Percentiles rank a stretch among this genome's conserved stretches.
Evolutionary conservation across 352 stramenopile species (phyloP).

Genomic region (Aphanomyces stellatus): DNA sequence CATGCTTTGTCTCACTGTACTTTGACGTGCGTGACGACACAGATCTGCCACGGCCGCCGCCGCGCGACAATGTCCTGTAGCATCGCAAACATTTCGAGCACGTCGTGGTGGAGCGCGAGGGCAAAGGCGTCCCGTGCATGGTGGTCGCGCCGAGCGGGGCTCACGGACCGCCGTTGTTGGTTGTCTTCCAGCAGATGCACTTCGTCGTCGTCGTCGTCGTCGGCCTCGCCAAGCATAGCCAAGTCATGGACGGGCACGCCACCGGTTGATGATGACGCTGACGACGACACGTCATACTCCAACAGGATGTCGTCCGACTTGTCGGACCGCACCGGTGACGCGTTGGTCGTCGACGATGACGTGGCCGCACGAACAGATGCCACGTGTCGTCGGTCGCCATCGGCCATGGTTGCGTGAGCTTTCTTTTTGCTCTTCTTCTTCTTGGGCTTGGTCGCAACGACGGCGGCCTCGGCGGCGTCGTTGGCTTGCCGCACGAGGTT

Average conservation of each 20-base stretch:
- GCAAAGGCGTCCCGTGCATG: neutral
- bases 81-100: neutral
- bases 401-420: too few relatives aligned
- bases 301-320: too few relatives aligned
- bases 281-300: neutral
- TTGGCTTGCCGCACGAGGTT: too few relatives aligned
- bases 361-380: too few relatives aligned
- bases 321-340: too few relatives aligned
- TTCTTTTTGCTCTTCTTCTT: too few relatives aligned
- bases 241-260: neutral
- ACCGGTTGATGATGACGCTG: neutral
- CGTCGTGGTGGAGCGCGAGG: neutral
- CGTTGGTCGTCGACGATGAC: neutral
- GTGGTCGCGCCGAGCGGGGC: neutral
- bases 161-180: too few relatives aligned
- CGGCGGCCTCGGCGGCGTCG: too few relatives aligned
- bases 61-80: neutral
- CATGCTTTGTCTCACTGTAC: too few relatives aligned
- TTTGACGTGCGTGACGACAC: slow-evolving; percentile 1
- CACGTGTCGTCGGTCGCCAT: too few relatives aligned
- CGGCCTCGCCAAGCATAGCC: neutral
- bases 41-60: neutral
- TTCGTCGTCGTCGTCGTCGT: neutral
- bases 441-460: too few relatives aligned
- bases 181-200: neutral